phyloP scores from a whole-genome alignment of 805 yeast species.

The Kodamaea leandrae region DNA sequence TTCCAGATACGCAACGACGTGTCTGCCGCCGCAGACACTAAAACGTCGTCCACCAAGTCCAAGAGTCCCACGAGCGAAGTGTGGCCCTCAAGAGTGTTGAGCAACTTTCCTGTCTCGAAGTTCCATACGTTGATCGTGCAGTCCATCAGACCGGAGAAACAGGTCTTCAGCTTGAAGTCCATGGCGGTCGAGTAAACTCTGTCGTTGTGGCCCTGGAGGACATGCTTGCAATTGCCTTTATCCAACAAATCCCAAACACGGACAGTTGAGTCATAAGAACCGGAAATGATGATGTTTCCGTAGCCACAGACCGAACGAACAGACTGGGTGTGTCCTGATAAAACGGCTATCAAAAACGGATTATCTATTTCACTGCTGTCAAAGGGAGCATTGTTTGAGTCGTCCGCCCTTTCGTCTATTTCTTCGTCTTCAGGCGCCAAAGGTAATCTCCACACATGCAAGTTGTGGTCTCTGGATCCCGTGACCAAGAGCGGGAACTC shows the following conservation, averaged over 20 bases:
- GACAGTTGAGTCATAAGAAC: conserved; percentile 86
- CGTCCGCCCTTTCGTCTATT: conserved; percentile 33
- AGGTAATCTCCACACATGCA: conserved; percentile 58
- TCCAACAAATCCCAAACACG: conserved; percentile 85
- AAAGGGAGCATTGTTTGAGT: conserved; percentile 18
- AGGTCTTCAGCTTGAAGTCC: conserved; percentile 71
- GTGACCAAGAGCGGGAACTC: conserved; percentile 60
- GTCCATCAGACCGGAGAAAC: conserved; percentile 92
- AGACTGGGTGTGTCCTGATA: conserved; percentile 62
- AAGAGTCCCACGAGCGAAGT: conserved; percentile 85
- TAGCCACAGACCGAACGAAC: conserved; percentile 87
- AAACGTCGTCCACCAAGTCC: conserved; percentile 67
- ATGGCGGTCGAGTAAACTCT: conserved; percentile 86
- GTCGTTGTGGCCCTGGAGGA: conserved; percentile 80
- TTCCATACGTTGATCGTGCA: conserved; percentile 89
- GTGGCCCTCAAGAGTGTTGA: conserved; percentile 79
- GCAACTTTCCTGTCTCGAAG: conserved; percentile 66
- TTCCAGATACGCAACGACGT: conserved; percentile 91
- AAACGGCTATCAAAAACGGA: conserved; percentile 65
- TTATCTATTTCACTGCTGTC: conserved; percentile 41
- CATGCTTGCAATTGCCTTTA: conserved; percentile 68
- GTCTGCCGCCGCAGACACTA: conserved; percentile 96
- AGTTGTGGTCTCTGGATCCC: conserved; percentile 45
- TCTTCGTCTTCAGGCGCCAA: conserved; percentile 37
- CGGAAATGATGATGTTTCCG: conserved; percentile 81